A percentile compares a stretch with the other conserved stretches of the same genome.
These are phyloP conservation scores for Clohesyomyces aquaticus DNA, from an alignment of 495 filamentous ascomycete species.

Conservation along the genomic window DNA sequence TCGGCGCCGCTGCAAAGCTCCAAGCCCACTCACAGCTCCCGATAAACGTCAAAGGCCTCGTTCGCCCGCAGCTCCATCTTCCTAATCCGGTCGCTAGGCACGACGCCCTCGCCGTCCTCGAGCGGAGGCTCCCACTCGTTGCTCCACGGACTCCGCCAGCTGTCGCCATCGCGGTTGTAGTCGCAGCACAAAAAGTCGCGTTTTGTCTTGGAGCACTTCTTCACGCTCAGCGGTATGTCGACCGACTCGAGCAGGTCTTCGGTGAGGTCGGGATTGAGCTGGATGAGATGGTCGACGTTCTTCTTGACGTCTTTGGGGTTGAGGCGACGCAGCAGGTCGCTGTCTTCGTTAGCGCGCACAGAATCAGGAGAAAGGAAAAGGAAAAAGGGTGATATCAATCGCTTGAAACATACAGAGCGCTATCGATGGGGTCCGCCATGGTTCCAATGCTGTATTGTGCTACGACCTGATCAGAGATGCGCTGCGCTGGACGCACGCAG, in stretches of 20 bases:
- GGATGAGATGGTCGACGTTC: conserved; percentile 84
- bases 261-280: conserved; percentile 84
- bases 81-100: conserved; percentile 61
- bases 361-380: background rate
- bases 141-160: conserved; percentile 95
- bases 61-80: conserved; percentile 93
- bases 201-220: conserved; percentile 81
- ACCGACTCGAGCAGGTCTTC: conserved; percentile 98
- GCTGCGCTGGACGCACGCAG: background rate
- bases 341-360: conserved; percentile 47
- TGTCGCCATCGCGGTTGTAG: conserved; percentile 99
- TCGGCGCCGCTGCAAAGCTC: background rate
- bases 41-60: conserved; percentile 95
- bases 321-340: conserved; percentile 97
- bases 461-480: background rate
- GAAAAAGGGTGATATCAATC: too few species aligned
- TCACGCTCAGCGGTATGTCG: conserved; percentile 88
- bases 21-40: conserved; percentile 68
- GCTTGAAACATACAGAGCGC: conserved; percentile 31
- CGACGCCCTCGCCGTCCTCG: conserved; percentile 54
- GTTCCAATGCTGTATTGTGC: conserved; percentile 6
- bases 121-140: conserved; percentile 90
- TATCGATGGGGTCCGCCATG: conserved; percentile 39
- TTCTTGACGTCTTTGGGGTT: conserved; percentile 85
- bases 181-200: conserved; percentile 98